Evolutionary conservation across 1,284 basidiomycete species (phyloP).

Genomic region (Pterulicium gracile): DNA sequence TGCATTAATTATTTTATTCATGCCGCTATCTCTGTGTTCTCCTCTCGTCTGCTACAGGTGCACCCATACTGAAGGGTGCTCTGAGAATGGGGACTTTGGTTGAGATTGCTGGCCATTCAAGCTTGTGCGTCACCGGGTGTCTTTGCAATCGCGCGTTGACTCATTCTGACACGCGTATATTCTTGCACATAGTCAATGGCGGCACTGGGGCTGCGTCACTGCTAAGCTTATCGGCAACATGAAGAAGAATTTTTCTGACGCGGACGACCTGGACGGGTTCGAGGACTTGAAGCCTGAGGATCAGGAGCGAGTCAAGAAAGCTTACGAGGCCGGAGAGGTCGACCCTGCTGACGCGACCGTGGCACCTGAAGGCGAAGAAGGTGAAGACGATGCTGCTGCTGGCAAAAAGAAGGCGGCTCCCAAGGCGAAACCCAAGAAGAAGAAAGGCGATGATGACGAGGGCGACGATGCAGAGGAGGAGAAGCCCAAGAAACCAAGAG

Average conservation of each 20-base stretch:
- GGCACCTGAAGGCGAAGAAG: constrained; percentile 40
- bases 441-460: constrained; percentile 14
- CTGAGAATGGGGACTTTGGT: constrained; percentile 70
- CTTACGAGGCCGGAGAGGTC: constrained; percentile 66
- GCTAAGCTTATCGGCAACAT: constrained; percentile 61
- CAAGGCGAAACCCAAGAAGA: constrained; percentile 22
- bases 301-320: constrained; percentile 52
- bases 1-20: no score
- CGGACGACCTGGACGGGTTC: constrained; percentile 63
- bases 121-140: constrained; percentile 43
- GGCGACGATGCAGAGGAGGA: constrained; percentile 11
- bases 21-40: constrained; percentile 11
- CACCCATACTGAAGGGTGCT: constrained; percentile 59
- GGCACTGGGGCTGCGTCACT: constrained; percentile 80
- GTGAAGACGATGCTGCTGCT: constrained; percentile 32
- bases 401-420: constrained; percentile 27
- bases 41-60: constrained; percentile 33
- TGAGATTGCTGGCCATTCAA: constrained; percentile 62
- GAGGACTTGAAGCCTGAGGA: constrained; percentile 57
- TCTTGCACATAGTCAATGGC: constrained; percentile 43
- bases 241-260: constrained; percentile 47
- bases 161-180: constrained; percentile 4
- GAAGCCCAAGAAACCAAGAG: constrained; percentile 18
- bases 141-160: constrained; percentile 13
- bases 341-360: constrained; percentile 63